phyloP scores from a whole-genome alignment of 208 protist species.

The Wallacemonas sp. region DNA sequence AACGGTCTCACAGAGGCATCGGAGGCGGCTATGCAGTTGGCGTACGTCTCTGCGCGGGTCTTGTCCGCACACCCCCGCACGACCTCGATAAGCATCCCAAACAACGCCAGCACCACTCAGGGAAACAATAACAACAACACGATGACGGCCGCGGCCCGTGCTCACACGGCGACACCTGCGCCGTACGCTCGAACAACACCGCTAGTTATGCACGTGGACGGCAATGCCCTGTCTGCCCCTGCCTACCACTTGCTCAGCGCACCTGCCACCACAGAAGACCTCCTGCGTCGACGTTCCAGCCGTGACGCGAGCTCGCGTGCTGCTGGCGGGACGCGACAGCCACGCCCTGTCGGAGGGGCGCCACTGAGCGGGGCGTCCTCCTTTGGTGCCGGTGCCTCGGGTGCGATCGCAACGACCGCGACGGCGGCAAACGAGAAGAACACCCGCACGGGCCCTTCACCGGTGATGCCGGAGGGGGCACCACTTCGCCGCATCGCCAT shows the following conservation, averaged over 20 bases:
- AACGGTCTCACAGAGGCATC: constrained; percentile 29
- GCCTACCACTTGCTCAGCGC: neutral
- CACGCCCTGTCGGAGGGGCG: neutral
- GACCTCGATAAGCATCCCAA: neutral
- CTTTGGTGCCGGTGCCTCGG: neutral
- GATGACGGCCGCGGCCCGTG: too few relatives aligned
- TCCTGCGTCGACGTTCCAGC: neutral
- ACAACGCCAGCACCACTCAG: neutral
- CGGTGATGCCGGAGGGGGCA: too few relatives aligned
- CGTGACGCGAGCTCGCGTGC: neutral
- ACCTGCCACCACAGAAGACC: neutral
- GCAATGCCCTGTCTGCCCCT: constrained; percentile 4
- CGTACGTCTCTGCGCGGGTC: constrained; percentile 11
- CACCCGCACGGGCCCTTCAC: too few relatives aligned
- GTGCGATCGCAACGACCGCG: too few relatives aligned
- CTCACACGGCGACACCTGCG: neutral
- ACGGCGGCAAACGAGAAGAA: too few relatives aligned
- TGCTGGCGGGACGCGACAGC: too few relatives aligned
- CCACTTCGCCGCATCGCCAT: neutral
- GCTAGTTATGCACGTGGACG: neutral
- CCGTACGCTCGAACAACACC: neutral
- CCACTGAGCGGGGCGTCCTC: neutral
- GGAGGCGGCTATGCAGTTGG: constrained; percentile 14
- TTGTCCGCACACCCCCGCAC: constrained; percentile 1
- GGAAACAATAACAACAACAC: too few relatives aligned